These are phyloP conservation scores for Cyberlindnera mississippiensis DNA, from an alignment of 805 yeast species.

Conservation along the genomic window DNA sequence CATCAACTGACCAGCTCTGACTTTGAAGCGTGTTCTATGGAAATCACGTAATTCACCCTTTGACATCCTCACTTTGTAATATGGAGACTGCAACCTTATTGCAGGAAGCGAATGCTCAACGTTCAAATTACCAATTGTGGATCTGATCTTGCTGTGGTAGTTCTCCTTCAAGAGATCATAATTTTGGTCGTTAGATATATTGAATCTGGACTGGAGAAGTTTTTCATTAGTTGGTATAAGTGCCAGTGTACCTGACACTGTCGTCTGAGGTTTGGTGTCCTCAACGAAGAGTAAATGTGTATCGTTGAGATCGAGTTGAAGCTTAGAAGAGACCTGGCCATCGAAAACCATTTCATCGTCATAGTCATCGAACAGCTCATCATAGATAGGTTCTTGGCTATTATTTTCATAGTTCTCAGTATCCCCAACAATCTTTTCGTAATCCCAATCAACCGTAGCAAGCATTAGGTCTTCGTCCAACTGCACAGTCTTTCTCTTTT, in stretches of 20 bases:
- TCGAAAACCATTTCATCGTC: slow-evolving; percentile 73
- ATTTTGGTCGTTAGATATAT: slow-evolving; percentile 83
- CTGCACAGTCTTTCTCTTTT: slow-evolving; percentile 12
- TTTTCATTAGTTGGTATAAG: slow-evolving; percentile 52
- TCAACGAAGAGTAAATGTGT: slow-evolving; percentile 69
- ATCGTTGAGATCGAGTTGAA: slow-evolving; percentile 82
- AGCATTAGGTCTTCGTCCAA: slow-evolving; percentile 51
- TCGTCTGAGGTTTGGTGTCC: slow-evolving; percentile 24
- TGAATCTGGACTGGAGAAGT: slow-evolving; percentile 56
- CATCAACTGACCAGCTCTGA: slow-evolving; percentile 74
- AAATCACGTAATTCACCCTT: slow-evolving; percentile 67
- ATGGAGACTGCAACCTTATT: slow-evolving; percentile 80
- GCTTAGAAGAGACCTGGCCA: slow-evolving; percentile 45
- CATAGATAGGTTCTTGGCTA: slow-evolving; percentile 3
- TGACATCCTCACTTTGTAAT: slow-evolving; percentile 72
- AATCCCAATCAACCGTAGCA: slow-evolving; percentile 79
- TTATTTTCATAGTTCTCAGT: slow-evolving; percentile 1
- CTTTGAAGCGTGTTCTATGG: slow-evolving; percentile 73
- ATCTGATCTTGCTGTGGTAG: slow-evolving; percentile 86
- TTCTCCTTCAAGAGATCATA: slow-evolving; percentile 81
- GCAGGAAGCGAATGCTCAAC: slow-evolving; percentile 95
- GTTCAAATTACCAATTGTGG: slow-evolving; percentile 84
- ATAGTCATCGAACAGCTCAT: slow-evolving; percentile 35
- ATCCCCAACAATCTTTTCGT: slow-evolving; percentile 55
- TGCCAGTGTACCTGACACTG: slow-evolving; percentile 15